phyloP scores from a whole-genome alignment of 2,329 filamentous ascomycete species.

The Diaporthe australafricana region DNA sequence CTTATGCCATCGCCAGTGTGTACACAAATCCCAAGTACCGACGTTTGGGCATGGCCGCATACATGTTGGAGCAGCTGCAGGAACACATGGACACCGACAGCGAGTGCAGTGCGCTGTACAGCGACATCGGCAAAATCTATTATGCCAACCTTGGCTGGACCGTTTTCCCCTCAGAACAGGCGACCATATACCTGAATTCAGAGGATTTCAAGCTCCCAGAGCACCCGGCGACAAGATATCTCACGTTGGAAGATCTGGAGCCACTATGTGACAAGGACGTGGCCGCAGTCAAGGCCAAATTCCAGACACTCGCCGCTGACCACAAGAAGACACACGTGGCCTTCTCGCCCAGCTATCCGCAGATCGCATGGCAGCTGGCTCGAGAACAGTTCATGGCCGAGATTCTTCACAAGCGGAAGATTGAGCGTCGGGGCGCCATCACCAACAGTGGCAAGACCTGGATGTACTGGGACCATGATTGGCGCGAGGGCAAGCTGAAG shows the following conservation, averaged over 20 bases:
- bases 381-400: constrained; percentile 45
- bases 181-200: constrained; percentile 46
- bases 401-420: constrained; percentile 39
- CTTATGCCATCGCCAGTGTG: constrained; percentile 50
- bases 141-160: constrained; percentile 51
- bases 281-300: constrained; percentile 42
- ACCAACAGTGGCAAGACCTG: constrained; percentile 44
- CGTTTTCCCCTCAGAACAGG: constrained; percentile 46
- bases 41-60: constrained; percentile 49
- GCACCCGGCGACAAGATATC: constrained; percentile 40
- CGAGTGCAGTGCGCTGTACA: constrained; percentile 51
- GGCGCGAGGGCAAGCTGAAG: constrained; percentile 45
- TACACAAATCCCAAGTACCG: constrained; percentile 51
- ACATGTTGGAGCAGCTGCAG: constrained; percentile 48
- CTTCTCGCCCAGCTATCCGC: constrained; percentile 46
- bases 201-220: constrained; percentile 38
- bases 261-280: constrained; percentile 45
- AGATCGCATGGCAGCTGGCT: constrained; percentile 49
- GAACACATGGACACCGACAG: constrained; percentile 48
- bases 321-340: constrained; percentile 46
- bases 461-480: constrained; percentile 52
- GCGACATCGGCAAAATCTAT: constrained; percentile 47
- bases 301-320: constrained; percentile 40
- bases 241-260: constrained; percentile 41
- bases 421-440: constrained; percentile 41